A percentile compares a stretch with the other conserved stretches of the same genome.
These are phyloP conservation scores for Heterobasidion parviporum DNA, from an alignment of 1,284 basidiomycete genomes.

Conservation along the genomic window DNA sequence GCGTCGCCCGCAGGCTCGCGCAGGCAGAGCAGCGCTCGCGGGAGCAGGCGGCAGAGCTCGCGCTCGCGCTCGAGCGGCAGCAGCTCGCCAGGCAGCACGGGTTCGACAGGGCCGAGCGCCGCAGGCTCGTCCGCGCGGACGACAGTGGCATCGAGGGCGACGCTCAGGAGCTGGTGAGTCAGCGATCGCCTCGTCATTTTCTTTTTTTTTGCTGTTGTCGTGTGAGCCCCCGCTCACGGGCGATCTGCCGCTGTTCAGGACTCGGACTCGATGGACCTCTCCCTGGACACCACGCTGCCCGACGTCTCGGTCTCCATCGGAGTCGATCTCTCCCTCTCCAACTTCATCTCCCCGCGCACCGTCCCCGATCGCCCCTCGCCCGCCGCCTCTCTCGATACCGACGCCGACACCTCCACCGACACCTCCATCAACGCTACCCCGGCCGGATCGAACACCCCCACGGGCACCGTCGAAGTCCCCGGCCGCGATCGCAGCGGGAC, in stretches of 20 bases:
- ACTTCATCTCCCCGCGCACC: constrained; percentile 3
- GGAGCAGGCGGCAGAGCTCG: constrained; percentile 51
- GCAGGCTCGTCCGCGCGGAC: not conserved
- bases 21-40: constrained; percentile 45
- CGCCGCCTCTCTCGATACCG: constrained; percentile 30
- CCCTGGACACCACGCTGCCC: constrained; percentile 9
- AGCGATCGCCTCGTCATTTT: too few species aligned
- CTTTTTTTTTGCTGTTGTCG: too few species aligned
- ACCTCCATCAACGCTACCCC: constrained; percentile 53
- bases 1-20: constrained; percentile 49
- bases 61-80: constrained; percentile 47
- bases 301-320: constrained; percentile 10
- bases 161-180: too few species aligned
- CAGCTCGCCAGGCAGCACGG: constrained; percentile 21
- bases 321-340: not conserved
- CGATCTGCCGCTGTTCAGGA: constrained; percentile 1
- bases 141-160: too few species aligned
- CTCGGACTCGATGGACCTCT: constrained; percentile 9
- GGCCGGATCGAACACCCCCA: constrained; percentile 49
- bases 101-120: constrained; percentile 1
- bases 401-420: constrained; percentile 49
- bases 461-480: constrained; percentile 43
- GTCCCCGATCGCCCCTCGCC: constrained; percentile 13
- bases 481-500: constrained; percentile 68
- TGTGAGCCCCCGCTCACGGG: too few species aligned